Conservation (phyloP, 2,329 filamentous ascomycete genomes). For the Calonectria pseudoturangicola region DNA sequence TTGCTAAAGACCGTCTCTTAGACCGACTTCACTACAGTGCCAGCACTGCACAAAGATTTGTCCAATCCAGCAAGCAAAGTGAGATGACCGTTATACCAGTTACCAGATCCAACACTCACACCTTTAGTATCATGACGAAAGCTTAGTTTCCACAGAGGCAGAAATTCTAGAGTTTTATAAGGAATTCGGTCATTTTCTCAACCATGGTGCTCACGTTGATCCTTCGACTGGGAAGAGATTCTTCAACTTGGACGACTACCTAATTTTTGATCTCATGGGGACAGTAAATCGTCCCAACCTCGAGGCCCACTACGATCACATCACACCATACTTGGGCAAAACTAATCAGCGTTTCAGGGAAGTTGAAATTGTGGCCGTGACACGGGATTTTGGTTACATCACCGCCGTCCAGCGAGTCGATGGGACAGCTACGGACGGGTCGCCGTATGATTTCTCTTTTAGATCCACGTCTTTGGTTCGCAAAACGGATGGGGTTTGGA, state of each 20-base stretch:
- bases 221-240: constrained; percentile 14
- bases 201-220: constrained; percentile 12
- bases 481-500: constrained; percentile 24
- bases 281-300: constrained; percentile 28
- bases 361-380: constrained; percentile 24
- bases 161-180: constrained; percentile 28
- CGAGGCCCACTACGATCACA: constrained; percentile 24
- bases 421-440: constrained; percentile 19
- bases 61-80: neutral
- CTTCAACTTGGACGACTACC: constrained; percentile 20
- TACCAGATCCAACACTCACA: neutral
- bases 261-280: constrained; percentile 26
- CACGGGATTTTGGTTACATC: constrained; percentile 22
- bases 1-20: neutral
- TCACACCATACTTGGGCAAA: constrained; percentile 28
- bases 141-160: neutral
- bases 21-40: constrained; percentile 24
- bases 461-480: constrained; percentile 17
- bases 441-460: constrained; percentile 28
- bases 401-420: constrained; percentile 28
- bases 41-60: constrained; percentile 5
- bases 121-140: constrained; percentile 9
- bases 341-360: constrained; percentile 25
- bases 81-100: neutral
- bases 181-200: constrained; percentile 27